A percentile compares a stretch with the other conserved stretches of the same genome.
Evolutionary conservation across 768 basidiomycete species (phyloP).

Genomic region (Termitomyces sp.): DNA sequence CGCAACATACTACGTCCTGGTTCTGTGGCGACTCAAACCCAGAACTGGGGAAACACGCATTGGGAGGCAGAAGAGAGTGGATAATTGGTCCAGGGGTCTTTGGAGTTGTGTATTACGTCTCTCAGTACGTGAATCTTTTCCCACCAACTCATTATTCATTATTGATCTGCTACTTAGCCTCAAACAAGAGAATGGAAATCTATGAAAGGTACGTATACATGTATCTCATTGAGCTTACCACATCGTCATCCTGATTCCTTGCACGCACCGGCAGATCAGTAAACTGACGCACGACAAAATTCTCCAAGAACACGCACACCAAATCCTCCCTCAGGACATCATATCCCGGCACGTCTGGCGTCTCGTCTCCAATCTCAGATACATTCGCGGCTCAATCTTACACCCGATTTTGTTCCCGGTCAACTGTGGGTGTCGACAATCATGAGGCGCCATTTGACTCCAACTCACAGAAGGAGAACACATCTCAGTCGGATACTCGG

Average conservation of each 20-base stretch:
- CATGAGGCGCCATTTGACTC: constrained; percentile 31
- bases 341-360: constrained; percentile 60
- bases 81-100: constrained; percentile 3
- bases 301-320: constrained; percentile 47
- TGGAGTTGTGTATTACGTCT: constrained; percentile 28
- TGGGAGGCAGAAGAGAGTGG: not conserved
- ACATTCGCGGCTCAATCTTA: constrained; percentile 34
- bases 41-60: not conserved
- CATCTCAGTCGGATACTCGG: not conserved
- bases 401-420: not conserved
- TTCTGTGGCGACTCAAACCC: not conserved
- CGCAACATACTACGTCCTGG: not conserved
- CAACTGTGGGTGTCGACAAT: not conserved
- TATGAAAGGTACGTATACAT: constrained; percentile 33
- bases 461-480: constrained; percentile 49
- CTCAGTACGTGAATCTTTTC: constrained; percentile 27
- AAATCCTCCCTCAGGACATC: constrained; percentile 61
- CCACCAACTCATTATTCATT: not conserved
- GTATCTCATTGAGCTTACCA: no score
- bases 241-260: no score
- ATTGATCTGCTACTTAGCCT: no score
- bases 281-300: constrained; percentile 41
- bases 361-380: constrained; percentile 53
- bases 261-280: constrained; percentile 26
- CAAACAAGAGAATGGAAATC: no score